Evolutionary conservation across 2,329 filamentous ascomycete species (phyloP).

Genomic region (Sporothrix protearum): DNA sequence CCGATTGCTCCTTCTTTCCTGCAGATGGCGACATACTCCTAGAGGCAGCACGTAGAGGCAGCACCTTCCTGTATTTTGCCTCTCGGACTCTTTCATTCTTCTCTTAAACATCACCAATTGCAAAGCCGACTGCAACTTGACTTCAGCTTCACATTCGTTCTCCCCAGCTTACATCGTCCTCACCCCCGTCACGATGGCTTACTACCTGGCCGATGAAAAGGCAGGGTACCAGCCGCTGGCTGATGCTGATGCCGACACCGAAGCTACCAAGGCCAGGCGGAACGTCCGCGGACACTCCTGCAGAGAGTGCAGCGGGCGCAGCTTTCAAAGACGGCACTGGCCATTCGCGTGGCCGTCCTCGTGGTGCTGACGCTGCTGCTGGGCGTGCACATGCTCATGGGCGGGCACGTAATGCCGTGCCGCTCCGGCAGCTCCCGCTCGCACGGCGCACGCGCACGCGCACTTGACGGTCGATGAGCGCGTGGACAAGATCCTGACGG

Average conservation of each 20-base stretch:
- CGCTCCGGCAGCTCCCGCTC: not conserved
- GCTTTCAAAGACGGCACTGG: not conserved
- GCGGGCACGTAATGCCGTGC: not conserved
- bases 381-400: slow-evolving; percentile 12
- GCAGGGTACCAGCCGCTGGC: slow-evolving; percentile 1
- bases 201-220: slow-evolving; percentile 1
- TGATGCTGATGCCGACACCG: not conserved
- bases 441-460: too few species aligned
- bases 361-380: slow-evolving; percentile 11
- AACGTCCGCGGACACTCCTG: not conserved
- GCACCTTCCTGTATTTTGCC: not conserved
- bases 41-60: not conserved
- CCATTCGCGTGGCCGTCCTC: slow-evolving; percentile 14
- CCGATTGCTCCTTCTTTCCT: not conserved
- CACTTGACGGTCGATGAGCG: slow-evolving; percentile 28
- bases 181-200: not conserved
- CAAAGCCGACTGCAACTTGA: not conserved
- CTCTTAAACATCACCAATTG: not conserved
- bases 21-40: slow-evolving; percentile 19
- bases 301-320: not conserved
- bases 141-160: not conserved
- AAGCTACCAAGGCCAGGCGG: not conserved
- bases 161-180: not conserved
- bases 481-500: slow-evolving; percentile 28
- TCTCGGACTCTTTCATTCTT: not conserved